Evolutionary conservation across 495 filamentous ascomycete species (phyloP).

Genomic region (Coniosporium apollinis): DNA sequence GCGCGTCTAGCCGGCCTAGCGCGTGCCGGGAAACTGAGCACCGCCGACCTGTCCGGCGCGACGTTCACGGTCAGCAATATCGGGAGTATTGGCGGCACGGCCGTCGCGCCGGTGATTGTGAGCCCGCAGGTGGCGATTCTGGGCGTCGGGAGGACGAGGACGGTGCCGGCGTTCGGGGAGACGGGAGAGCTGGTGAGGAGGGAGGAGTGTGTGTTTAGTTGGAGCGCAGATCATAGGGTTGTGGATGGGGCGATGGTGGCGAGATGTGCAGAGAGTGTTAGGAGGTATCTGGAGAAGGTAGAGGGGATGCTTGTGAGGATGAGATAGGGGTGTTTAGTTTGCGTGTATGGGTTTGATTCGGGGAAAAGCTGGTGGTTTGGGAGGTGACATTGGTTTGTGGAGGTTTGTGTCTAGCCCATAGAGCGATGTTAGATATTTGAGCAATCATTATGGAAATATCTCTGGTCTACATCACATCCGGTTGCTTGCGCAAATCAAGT

Average conservation of each 20-base stretch:
- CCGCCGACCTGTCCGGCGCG: constrained; percentile 64
- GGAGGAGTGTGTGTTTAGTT: constrained; percentile 73
- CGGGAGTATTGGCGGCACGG: constrained; percentile 88
- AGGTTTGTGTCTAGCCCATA: no score
- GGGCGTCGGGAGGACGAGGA: constrained; percentile 65
- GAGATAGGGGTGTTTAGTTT: no score
- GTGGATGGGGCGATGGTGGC: constrained; percentile 93
- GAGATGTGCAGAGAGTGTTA: constrained; percentile 65
- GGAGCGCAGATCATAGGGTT: constrained; percentile 91
- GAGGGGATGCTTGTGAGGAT: constrained; percentile 55
- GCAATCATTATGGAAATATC: no score
- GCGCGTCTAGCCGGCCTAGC: constrained; percentile 55
- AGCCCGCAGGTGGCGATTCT: constrained; percentile 81
- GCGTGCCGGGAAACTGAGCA: constrained; percentile 51
- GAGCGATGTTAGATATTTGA: no score
- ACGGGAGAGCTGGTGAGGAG: constrained; percentile 39
- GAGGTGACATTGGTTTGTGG: no score
- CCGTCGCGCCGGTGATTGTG: constrained; percentile 80
- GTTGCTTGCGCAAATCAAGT: no score
- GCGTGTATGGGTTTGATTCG: no score
- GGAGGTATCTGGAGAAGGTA: constrained; percentile 60
- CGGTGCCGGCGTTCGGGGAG: constrained; percentile 49
- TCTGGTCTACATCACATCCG: no score
- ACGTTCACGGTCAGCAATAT: constrained; percentile 96
- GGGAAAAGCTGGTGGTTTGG: no score